Percentiles rank a stretch among this genome's conserved stretches.
These are phyloP conservation scores for Backusella tarrabulga DNA, from an alignment of 192 early-diverging fungal species.

Conservation along the genomic window DNA sequence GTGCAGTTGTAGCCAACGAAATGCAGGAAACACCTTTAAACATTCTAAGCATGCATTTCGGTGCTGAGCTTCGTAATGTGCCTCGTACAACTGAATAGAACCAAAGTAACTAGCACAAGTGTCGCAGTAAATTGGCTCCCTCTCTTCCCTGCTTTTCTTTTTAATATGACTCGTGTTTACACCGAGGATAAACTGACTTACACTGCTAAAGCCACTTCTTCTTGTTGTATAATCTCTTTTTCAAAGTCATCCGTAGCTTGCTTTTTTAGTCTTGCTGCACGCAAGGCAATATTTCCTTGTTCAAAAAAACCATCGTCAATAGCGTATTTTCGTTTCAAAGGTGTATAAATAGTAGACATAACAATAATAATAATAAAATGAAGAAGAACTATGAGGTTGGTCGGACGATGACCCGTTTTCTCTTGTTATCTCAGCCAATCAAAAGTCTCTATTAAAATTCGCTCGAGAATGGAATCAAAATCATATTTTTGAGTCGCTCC, in stretches of 20 bases:
- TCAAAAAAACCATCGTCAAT: conserved; percentile 25
- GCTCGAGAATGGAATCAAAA: no score
- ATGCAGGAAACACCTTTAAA: conserved; percentile 43
- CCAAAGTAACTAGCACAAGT: conserved; percentile 31
- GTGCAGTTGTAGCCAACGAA: conserved; percentile 49
- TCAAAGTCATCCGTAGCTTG: conserved; percentile 4
- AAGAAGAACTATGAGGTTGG: neutral
- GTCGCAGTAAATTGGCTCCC: conserved; percentile 22
- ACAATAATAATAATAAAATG: neutral
- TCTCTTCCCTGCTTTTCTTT: neutral
- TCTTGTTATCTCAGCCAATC: neutral
- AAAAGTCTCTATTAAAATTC: neutral
- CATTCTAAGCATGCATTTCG: conserved; percentile 47
- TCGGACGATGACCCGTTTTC: no score
- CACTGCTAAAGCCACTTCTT: conserved; percentile 2
- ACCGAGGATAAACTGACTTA: neutral
- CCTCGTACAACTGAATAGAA: conserved; percentile 40
- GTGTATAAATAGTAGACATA: conserved; percentile 21
- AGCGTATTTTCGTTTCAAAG: conserved; percentile 26
- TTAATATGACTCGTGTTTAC: neutral
- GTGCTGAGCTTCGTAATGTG: conserved; percentile 52
- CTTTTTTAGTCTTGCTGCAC: conserved; percentile 29
- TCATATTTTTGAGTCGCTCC: no score
- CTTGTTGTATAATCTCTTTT: conserved; percentile 10
- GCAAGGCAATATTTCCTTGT: conserved; percentile 31